Base-by-base conservation (phyloP, 2,329 filamentous ascomycete species). In the Fusarium mangiferae region DNA sequence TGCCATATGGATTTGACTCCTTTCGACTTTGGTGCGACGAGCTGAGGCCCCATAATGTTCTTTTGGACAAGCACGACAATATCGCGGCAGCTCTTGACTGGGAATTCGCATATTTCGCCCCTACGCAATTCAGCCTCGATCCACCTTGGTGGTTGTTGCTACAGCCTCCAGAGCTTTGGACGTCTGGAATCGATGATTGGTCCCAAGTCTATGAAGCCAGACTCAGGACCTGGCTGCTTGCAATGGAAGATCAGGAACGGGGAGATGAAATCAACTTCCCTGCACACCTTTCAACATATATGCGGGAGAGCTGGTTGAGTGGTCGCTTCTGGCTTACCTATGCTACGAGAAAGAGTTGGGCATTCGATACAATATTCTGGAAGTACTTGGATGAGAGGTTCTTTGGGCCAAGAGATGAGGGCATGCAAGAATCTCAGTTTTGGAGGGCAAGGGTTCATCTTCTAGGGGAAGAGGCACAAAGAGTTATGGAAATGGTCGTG, bases 1-100 rank as follows among this genome's bases (percentile, higher is more conserved):
- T 45, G 28, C 38, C 54, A 33, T 35, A 35, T 24, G 28, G 54
- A 13, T 77, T 69, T 13, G 39, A 46, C 28, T 41, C 26, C 18
- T 63, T 63, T 38, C 71, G 74, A 13, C 73, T 84, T 20, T 84
- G 77, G 74, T 72, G 71, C 22, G 82, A 85, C 44, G 81, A 84
- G 58, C 75, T 84, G 13, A 70, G 78, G 57, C 44, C 35, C 18
- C 35, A 39, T n/a, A 54, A 54, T 18, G 15, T 54, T 54, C 35
- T 54, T 28, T 28, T 54, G 22, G 3, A 39, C 11, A 11, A 9
- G 3, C 1, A 26, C 24, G 20, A 39, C 14, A 12, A 39, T 22
- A 54, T 54, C 11, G 35, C 11, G 24, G 51, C 51, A 39, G 51
- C 35, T 54, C 33, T 54, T 38, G 51, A 39, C 35, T 54, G 35